Percentiles rank a stretch among this genome's conserved stretches.
phyloP scores from a whole-genome alignment of 2,329 filamentous ascomycete genomes.

The Blastomyces parvus region DNA sequence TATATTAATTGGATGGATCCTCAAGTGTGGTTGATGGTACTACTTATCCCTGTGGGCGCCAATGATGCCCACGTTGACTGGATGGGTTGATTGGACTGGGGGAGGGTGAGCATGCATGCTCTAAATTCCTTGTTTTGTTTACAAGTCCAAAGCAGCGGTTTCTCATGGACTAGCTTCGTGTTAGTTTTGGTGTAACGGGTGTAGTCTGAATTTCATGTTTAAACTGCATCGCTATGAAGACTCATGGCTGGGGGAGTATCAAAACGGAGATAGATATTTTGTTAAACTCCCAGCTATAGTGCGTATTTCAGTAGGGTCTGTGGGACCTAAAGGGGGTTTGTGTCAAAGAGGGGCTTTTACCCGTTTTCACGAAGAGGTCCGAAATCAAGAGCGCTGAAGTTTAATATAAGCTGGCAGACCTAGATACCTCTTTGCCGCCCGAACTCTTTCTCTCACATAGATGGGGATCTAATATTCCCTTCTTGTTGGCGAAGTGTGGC shows the following conservation, averaged over 20 bases:
- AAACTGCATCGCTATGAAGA: background rate
- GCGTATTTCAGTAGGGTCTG: background rate
- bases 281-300: background rate
- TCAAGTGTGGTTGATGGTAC: background rate
- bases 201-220: background rate
- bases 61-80: background rate
- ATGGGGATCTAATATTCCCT: background rate
- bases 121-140: background rate
- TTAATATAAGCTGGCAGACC: background rate
- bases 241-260: background rate
- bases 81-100: background rate
- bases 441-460: background rate
- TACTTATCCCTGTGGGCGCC: background rate
- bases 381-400: background rate
- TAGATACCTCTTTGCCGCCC: background rate
- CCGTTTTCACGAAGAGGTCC: background rate
- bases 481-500: background rate
- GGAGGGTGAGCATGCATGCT: background rate
- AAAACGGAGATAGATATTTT: background rate
- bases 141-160: background rate
- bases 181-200: too few species aligned
- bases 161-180: background rate
- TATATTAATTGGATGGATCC: background rate
- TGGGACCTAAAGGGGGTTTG: background rate
- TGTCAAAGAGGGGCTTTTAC: background rate